Percentiles rank a stretch among this genome's conserved stretches.
phyloP scores from a whole-genome alignment of 2,329 filamentous ascomycete genomes.

The Colletotrichum cereale region DNA sequence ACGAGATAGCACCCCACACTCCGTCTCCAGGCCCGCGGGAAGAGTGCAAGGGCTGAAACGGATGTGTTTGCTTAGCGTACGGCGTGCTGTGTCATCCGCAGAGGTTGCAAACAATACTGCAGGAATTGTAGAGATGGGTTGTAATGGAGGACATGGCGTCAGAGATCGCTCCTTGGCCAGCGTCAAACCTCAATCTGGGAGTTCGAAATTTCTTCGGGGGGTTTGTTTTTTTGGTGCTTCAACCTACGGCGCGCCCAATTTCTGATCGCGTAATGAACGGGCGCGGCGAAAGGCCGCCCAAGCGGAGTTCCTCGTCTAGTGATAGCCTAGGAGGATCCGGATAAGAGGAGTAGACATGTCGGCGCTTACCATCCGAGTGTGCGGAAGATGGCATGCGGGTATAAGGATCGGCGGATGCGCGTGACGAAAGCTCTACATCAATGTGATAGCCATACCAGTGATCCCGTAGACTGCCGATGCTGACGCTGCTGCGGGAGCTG shows the following conservation, averaged over 20 bases:
- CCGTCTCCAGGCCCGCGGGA: slow-evolving; percentile 34
- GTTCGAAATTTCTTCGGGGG: neutral
- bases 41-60: slow-evolving; percentile 30
- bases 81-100: slow-evolving; percentile 8
- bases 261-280: slow-evolving; percentile 60
- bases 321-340: slow-evolving; percentile 59
- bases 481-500: slow-evolving; percentile 60
- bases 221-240: slow-evolving; percentile 43
- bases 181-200: neutral
- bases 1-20: slow-evolving; percentile 16
- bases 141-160: slow-evolving; percentile 8
- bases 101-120: neutral
- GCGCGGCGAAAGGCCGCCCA: slow-evolving; percentile 63
- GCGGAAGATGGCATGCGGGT: slow-evolving; percentile 35
- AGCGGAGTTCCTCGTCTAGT: slow-evolving; percentile 59
- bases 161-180: slow-evolving; percentile 3
- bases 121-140: slow-evolving; percentile 8
- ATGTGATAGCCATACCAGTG: slow-evolving; percentile 54
- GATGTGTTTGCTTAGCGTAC: slow-evolving; percentile 7
- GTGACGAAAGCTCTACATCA: slow-evolving; percentile 52
- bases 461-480: slow-evolving; percentile 57
- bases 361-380: slow-evolving; percentile 46
- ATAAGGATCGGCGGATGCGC: slow-evolving; percentile 50
- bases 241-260: slow-evolving; percentile 69
- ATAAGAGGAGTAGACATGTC: slow-evolving; percentile 59